These are phyloP conservation scores for Macrolepiota albuminosa DNA, from an alignment of 768 basidiomycete species.

Conservation along the genomic window DNA sequence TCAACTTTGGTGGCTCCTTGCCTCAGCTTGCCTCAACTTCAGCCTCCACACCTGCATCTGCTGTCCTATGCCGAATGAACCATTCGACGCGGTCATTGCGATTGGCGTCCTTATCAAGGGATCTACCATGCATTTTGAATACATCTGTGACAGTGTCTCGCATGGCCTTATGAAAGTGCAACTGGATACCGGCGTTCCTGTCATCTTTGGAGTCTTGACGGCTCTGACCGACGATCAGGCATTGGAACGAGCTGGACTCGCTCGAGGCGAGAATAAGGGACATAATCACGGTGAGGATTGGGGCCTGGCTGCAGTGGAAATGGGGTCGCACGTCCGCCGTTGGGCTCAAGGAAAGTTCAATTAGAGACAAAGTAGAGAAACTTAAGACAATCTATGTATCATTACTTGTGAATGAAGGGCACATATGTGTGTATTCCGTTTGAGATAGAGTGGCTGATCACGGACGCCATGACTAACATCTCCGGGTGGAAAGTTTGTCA, in stretches of 20 bases:
- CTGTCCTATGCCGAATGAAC: constrained; percentile 42
- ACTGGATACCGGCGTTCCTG: constrained; percentile 88
- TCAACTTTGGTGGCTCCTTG: constrained; percentile 38
- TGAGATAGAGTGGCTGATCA: neutral
- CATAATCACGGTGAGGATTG: constrained; percentile 99
- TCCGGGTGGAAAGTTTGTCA: constrained; percentile 11
- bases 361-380: constrained; percentile 12
- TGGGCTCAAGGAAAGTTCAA: constrained; percentile 72
- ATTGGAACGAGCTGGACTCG: constrained; percentile 88
- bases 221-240: constrained; percentile 93
- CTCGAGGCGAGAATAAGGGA: constrained; percentile 60
- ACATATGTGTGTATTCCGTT: neutral
- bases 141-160: constrained; percentile 92
- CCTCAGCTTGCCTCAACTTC: constrained; percentile 50
- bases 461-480: constrained; percentile 4
- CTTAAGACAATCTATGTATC: constrained; percentile 2
- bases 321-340: constrained; percentile 60
- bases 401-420: neutral
- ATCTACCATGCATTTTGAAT: constrained; percentile 98
- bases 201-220: constrained; percentile 96
- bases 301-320: constrained; percentile 95
- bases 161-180: constrained; percentile 94
- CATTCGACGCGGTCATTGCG: constrained; percentile 95
- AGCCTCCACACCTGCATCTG: constrained; percentile 30
- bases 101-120: constrained; percentile 99